These are phyloP conservation scores for Zasmidium citrigriseum DNA, from an alignment of 2,329 filamentous ascomycete species.

Conservation along the genomic window DNA sequence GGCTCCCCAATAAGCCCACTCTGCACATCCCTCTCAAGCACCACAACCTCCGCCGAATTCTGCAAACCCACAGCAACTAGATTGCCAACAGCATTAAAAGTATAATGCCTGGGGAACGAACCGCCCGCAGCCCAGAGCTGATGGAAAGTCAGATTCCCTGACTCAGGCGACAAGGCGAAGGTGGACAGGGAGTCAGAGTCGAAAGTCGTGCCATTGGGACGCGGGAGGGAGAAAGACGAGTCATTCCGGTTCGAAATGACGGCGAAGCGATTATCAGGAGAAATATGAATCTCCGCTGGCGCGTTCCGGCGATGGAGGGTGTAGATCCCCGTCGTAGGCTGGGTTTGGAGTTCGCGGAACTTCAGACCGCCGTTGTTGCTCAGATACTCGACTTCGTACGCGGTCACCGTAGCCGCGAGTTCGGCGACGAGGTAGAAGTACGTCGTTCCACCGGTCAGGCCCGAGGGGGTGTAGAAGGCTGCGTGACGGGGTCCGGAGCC, in stretches of 20 bases:
- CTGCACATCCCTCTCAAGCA: conserved; percentile 61
- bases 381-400: conserved; percentile 51
- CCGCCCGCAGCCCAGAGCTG: conserved; percentile 67
- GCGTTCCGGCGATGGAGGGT: conserved; percentile 50
- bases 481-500: conserved; percentile 40
- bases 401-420: conserved; percentile 46
- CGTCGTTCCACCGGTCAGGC: conserved; percentile 27
- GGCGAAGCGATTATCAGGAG: conserved; percentile 58
- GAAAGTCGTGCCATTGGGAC: conserved; percentile 41
- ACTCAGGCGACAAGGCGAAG: conserved; percentile 58
- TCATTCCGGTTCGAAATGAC: conserved; percentile 70
- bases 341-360: conserved; percentile 47
- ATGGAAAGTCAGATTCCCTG: conserved; percentile 56
- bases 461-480: conserved; percentile 37
- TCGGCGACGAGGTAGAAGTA: conserved; percentile 49
- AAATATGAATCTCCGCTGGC: conserved; percentile 57
- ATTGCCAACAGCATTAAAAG: conserved; percentile 64
- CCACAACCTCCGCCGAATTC: conserved; percentile 58
- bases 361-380: conserved; percentile 44
- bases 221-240: conserved; percentile 51
- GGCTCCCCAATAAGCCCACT: conserved; percentile 61
- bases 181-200: conserved; percentile 62
- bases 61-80: conserved; percentile 69
- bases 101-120: conserved; percentile 66
- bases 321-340: conserved; percentile 49